Evolutionary conservation across 2,329 filamentous ascomycete species (phyloP), one percentile per base, ranked within the genome.

Genomic region (Diaporthe sp.): DNA sequence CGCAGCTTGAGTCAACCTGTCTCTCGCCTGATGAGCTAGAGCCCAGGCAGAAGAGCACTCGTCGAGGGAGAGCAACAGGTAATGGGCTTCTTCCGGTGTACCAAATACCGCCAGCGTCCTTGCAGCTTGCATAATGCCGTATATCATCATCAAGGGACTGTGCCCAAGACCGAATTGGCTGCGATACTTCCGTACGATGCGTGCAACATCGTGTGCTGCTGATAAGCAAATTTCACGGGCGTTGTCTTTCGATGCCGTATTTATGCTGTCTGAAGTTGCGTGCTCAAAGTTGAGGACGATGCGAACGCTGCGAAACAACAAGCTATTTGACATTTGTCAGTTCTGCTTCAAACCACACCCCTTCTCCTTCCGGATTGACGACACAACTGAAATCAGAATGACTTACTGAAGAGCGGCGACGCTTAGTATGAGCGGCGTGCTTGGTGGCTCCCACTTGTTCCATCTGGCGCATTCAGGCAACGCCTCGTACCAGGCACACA

Each of bases 201-300:
- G 77, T 0, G 72, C 71, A 9, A 80, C 78, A 6, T 79, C 77
- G 39, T 77, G 68, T 3, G 79, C 78, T 3, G 79, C 78, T 1
- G 72, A 73, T 4, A 77, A 39, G 53, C 79, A 80, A 8, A 9
- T 75, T 55, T 61, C 63, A n/a, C 12, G 17, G 13, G 58, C 58
- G 58, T 63, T 32, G 15, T 44, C 37, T 2, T 44, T 58, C 32
- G 27, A 25, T 22, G 42, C 42, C 4, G n/a, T 47, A 0, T 72
- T 72, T 1, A 70, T 17, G 5, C 10, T 27, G 0, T 63, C 25
- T 32, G 39, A 63, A 30, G 17, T 63, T 17, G 55, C 75, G n/a
- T 77, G 66, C 59, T 79, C 78, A 35, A 77, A 76, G 58, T 80
- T 79, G 1, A 80, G 72, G 5, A 76, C 76, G 30, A 80, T 79